Conservation (phyloP, 2,329 filamentous ascomycete genomes). For the Phaeophleospora eucalypticola region DNA sequence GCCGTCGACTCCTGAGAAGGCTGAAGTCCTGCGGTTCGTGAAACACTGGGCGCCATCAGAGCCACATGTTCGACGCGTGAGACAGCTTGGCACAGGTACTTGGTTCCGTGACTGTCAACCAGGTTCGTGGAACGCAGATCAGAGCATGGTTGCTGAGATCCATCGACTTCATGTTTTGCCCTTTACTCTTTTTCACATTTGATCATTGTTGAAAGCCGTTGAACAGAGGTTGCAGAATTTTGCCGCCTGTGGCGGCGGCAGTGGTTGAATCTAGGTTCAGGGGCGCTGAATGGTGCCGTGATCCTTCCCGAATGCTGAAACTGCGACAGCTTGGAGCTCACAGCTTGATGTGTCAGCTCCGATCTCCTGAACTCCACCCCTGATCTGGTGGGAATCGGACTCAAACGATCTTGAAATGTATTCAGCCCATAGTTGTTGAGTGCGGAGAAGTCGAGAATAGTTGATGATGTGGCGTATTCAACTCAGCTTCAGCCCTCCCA, state of each 20-base stretch:
- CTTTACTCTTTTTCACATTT: background rate
- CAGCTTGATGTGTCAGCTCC: background rate
- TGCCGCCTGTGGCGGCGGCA: background rate
- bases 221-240: background rate
- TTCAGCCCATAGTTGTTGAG: background rate
- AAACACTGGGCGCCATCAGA: background rate
- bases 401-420: background rate
- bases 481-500: conserved; percentile 15
- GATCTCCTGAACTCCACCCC: too few species aligned
- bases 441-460: too few species aligned
- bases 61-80: background rate
- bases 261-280: background rate
- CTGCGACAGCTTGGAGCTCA: background rate
- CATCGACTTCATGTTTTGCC: background rate
- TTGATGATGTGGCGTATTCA: too few species aligned
- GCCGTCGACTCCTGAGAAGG: background rate
- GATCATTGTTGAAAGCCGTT: background rate
- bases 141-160: background rate
- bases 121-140: background rate
- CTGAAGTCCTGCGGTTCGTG: background rate
- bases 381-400: too few species aligned
- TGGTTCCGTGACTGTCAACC: background rate
- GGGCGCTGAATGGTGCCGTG: background rate
- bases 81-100: background rate
- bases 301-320: background rate